Evolutionary conservation across 257 asterid genomes (phyloP).

Genomic region (Solanum appendiculatum): DNA sequence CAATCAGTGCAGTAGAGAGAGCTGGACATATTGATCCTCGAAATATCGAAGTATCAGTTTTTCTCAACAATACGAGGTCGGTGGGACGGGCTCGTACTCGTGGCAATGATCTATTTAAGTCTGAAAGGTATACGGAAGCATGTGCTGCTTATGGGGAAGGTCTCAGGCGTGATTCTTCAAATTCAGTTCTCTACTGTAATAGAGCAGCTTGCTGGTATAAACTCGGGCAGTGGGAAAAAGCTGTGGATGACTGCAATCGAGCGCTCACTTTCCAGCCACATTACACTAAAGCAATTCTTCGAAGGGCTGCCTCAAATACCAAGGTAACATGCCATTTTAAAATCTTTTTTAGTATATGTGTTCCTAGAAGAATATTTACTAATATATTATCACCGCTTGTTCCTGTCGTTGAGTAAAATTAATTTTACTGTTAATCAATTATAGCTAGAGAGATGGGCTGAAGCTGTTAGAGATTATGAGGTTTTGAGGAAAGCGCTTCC

Average conservation of each 20-base stretch:
- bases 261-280: slow-evolving; percentile 73
- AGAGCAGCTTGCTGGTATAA: slow-evolving; percentile 97
- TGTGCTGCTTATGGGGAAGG: slow-evolving; percentile 90
- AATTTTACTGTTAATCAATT: background rate
- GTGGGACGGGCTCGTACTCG: slow-evolving; percentile 75
- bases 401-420: background rate
- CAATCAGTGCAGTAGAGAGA: slow-evolving; percentile 50
- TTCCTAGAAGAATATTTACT: background rate
- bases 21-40: slow-evolving; percentile 54
- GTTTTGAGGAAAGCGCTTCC: slow-evolving; percentile 52
- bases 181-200: slow-evolving; percentile 85
- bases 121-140: slow-evolving; percentile 90
- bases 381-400: background rate
- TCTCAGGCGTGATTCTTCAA: slow-evolving; percentile 62
- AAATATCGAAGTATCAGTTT: slow-evolving; percentile 42
- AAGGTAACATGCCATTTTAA: slow-evolving; percentile 35
- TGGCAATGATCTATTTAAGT: slow-evolving; percentile 81
- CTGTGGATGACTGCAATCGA: slow-evolving; percentile 76
- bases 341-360: background rate
- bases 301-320: slow-evolving; percentile 79
- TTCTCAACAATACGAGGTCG: slow-evolving; percentile 44
- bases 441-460: slow-evolving; percentile 63
- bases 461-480: slow-evolving; percentile 69
- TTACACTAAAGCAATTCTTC: slow-evolving; percentile 75
- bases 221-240: slow-evolving; percentile 68